These are phyloP conservation scores for Neofusicoccum umdonicola DNA, from an alignment of 2,329 filamentous ascomycete genomes.

Conservation along the genomic window DNA sequence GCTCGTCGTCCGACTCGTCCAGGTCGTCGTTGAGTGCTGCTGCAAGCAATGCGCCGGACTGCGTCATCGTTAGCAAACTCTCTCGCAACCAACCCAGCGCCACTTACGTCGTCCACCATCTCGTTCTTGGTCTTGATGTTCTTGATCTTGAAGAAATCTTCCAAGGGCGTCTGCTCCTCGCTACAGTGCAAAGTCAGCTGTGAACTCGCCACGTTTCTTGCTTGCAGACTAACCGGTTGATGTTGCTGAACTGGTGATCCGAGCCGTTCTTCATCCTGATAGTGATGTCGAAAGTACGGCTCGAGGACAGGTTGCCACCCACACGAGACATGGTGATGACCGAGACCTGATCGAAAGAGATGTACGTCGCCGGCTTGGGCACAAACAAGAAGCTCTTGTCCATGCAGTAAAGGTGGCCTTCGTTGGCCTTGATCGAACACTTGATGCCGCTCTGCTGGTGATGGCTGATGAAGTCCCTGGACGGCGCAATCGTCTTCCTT, in stretches of 20 bases:
- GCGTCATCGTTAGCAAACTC: slow-evolving; percentile 26
- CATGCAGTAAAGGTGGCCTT: slow-evolving; percentile 93
- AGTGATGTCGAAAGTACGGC: slow-evolving; percentile 95
- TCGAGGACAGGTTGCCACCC: slow-evolving; percentile 86
- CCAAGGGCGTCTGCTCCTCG: slow-evolving; percentile 94
- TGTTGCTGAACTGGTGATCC: slow-evolving; percentile 97
- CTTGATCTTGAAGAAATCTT: slow-evolving; percentile 96
- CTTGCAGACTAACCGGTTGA: slow-evolving; percentile 67
- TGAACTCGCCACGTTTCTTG: neutral
- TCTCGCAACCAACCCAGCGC: slow-evolving; percentile 5
- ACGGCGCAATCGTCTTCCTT: slow-evolving; percentile 92
- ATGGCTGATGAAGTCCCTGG: slow-evolving; percentile 91
- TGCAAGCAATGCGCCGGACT: slow-evolving; percentile 63
- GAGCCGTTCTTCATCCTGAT: slow-evolving; percentile 84
- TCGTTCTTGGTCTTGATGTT: slow-evolving; percentile 96
- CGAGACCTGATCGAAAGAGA: slow-evolving; percentile 88
- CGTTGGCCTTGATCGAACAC: slow-evolving; percentile 99
- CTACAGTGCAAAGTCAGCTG: slow-evolving; percentile 34
- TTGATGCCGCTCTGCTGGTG: slow-evolving; percentile 94
- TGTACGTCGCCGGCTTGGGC: slow-evolving; percentile 95
- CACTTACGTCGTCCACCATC: slow-evolving; percentile 83
- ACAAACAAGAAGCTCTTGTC: slow-evolving; percentile 99
- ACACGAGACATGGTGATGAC: slow-evolving; percentile 95
- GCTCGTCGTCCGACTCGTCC: slow-evolving; percentile 75
- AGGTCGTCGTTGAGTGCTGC: slow-evolving; percentile 81